phyloP scores from a whole-genome alignment of 345 rosid genomes.

The Dovyalis caffra region DNA sequence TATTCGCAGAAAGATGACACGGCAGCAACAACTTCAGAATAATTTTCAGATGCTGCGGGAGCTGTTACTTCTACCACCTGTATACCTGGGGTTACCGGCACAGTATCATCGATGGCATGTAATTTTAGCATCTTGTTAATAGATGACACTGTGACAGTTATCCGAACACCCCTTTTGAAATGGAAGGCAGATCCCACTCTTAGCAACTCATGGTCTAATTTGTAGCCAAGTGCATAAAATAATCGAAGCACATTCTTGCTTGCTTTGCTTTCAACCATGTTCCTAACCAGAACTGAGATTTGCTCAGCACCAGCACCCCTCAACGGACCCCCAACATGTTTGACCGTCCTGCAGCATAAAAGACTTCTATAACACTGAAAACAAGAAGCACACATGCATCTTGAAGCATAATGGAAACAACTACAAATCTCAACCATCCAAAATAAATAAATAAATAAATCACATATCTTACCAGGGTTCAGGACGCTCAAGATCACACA shows the following conservation, averaged over 20 bases:
- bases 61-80: slow-evolving; percentile 96
- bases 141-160: slow-evolving; percentile 77
- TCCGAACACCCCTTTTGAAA: slow-evolving; percentile 73
- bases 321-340: slow-evolving; percentile 90
- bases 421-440: neutral
- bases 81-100: slow-evolving; percentile 93
- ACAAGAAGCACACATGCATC: neutral
- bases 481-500: slow-evolving; percentile 87
- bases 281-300: slow-evolving; percentile 77
- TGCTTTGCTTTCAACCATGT: slow-evolving; percentile 89
- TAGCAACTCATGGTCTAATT: slow-evolving; percentile 86
- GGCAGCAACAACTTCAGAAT: slow-evolving; percentile 72
- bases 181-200: slow-evolving; percentile 88
- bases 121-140: slow-evolving; percentile 78
- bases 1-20: slow-evolving; percentile 90
- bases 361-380: neutral
- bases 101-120: slow-evolving; percentile 87
- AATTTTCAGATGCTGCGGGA: slow-evolving; percentile 84
- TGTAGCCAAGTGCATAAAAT: slow-evolving; percentile 83
- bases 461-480: slow-evolving; percentile 67
- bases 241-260: slow-evolving; percentile 84
- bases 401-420: neutral
- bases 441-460: no score
- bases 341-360: slow-evolving; percentile 59
- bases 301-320: slow-evolving; percentile 95